Base-by-base conservation (phyloP, 805 yeast species). In the Kazachstania kunashirensis region DNA sequence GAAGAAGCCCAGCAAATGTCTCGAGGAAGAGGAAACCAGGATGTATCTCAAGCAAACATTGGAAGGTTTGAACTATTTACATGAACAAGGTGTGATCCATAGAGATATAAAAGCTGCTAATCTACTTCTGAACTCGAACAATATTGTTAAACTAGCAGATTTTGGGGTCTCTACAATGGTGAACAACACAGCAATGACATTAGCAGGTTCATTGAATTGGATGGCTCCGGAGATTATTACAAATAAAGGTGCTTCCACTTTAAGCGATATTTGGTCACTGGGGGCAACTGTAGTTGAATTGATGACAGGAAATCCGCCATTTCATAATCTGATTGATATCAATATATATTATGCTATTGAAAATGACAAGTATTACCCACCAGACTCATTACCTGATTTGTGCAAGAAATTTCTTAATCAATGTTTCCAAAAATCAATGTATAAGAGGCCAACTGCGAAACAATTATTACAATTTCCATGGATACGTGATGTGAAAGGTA, bases 181-280 rank as follows among this genome's bases (percentile, higher is more conserved):
- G 6, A 77, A 70, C 45, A 75, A 77, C 47, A 67, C 81, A 29
- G 71, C 79, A 50, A 66, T 69, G 54, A 74, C 79, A 0, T 67
- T 73, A 51, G 78, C 73, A 6, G 98, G 98, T 2, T 85, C 97
- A 0, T 94, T 96, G 0, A 83, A 89, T 54, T 92, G 97, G 97
- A 88, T 92, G 96, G 96, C 98, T 0, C 98, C 98, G 0, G 98
- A 92, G 53, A 77, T 94, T 2, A 82, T 92, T 4, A 67, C 79
- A 29, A 77, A 85, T 48, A 83, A 80, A 50, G 94, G 94, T 3
- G 81, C 89, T 2, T 79, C 94, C 8, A 75, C 89, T 0, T 81
- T 94, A 2, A 84, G 95, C 2, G 98, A 92, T 61, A 74, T 83
- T 20, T 83, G 92, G 97, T 83, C 95, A 6, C 59, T 92, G 19